Evolutionary conservation across 2,329 filamentous ascomycete species (phyloP).

Genomic region (Cladosporium sp.): DNA sequence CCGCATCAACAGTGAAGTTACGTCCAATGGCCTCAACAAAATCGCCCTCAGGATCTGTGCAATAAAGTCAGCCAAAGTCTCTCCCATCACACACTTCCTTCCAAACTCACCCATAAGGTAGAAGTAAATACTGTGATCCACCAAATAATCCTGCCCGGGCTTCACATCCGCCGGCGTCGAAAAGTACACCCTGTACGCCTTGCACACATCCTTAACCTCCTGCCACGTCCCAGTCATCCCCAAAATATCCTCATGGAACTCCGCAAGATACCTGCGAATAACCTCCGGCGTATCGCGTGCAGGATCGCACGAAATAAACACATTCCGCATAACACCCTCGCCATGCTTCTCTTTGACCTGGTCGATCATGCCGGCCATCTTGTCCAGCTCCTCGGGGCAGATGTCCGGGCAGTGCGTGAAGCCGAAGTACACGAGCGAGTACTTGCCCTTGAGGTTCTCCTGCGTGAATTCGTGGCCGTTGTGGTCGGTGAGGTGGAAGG

Average conservation of each 20-base stretch:
- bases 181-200: slow-evolving; percentile 95
- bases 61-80: not conserved
- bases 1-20: slow-evolving; percentile 88
- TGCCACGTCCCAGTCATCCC: slow-evolving; percentile 93
- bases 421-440: slow-evolving; percentile 90
- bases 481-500: slow-evolving; percentile 80
- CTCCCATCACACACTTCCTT: not conserved
- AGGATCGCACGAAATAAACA: slow-evolving; percentile 96
- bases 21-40: slow-evolving; percentile 96
- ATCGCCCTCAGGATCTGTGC: slow-evolving; percentile 83
- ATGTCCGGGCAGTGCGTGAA: slow-evolving; percentile 99
- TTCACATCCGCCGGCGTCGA: slow-evolving; percentile 85
- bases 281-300: slow-evolving; percentile 84
- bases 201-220: slow-evolving; percentile 90
- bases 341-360: slow-evolving; percentile 53
- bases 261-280: slow-evolving; percentile 78
- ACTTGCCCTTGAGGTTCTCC: slow-evolving; percentile 81
- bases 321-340: slow-evolving; percentile 61
- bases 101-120: slow-evolving; percentile 78
- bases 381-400: slow-evolving; percentile 97
- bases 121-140: slow-evolving; percentile 99
- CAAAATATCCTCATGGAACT: slow-evolving; percentile 85
- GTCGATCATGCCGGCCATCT: slow-evolving; percentile 97
- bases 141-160: slow-evolving; percentile 92
- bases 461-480: slow-evolving; percentile 76